Conservation (phyloP, 139 green algal species). For the Chlorella sp. region DNA sequence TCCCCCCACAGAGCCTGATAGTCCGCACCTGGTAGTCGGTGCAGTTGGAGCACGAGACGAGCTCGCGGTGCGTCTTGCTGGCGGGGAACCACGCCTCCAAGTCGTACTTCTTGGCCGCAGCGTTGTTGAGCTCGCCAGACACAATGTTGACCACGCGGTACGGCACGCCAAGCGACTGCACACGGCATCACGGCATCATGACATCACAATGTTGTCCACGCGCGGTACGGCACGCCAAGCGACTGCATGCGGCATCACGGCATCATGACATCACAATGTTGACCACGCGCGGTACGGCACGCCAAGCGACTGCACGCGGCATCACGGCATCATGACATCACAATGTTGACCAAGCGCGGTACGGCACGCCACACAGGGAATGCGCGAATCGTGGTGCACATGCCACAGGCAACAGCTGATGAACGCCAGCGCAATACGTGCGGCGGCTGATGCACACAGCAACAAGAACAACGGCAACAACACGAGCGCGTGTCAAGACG, state of each 20-base stretch:
- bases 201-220: slow-evolving; percentile 98
- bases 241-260: slow-evolving; percentile 24
- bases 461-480: too few relatives aligned
- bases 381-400: too few relatives aligned
- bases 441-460: too few relatives aligned
- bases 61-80: slow-evolving; percentile 82
- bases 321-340: too few relatives aligned
- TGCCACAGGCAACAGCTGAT: too few relatives aligned
- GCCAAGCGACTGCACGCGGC: slow-evolving; percentile 40
- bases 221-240: slow-evolving; percentile 84
- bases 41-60: slow-evolving; percentile 99
- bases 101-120: slow-evolving; percentile 98
- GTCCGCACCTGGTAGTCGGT: slow-evolving; percentile 88
- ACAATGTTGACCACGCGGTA: slow-evolving; percentile 98
- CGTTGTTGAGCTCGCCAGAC: slow-evolving; percentile 94
- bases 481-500: too few relatives aligned
- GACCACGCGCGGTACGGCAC: slow-evolving; percentile 92
- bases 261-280: too few relatives aligned
- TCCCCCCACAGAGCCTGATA: too few relatives aligned
- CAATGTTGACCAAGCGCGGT: slow-evolving; percentile 97
- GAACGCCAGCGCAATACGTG: too few relatives aligned
- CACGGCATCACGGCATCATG: too few relatives aligned
- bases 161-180: slow-evolving; percentile 67
- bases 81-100: slow-evolving; percentile 98
- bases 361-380: slow-evolving; percentile 84